A percentile compares a stretch with the other conserved stretches of the same genome.
Evolutionary conservation across 176 grass and related monocot genomes (phyloP).

Genomic region (Carex kokanica): DNA sequence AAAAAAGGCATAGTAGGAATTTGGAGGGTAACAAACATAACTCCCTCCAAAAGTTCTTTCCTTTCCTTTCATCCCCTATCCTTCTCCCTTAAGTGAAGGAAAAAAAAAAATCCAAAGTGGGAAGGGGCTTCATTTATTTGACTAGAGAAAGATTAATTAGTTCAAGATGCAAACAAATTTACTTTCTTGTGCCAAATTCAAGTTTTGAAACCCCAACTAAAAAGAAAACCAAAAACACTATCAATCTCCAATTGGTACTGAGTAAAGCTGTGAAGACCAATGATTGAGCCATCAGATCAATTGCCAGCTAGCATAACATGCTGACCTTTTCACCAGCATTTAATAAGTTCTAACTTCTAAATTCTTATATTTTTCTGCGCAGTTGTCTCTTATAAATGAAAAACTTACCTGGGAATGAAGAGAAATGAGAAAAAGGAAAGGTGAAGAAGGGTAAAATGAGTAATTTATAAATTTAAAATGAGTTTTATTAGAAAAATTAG

Average conservation of each 20-base stretch:
- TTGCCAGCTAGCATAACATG: neutral
- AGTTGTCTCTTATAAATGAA: neutral
- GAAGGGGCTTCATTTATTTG: conserved; percentile 53
- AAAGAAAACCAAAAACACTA: neutral
- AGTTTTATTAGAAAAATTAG: no score
- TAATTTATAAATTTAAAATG: no score
- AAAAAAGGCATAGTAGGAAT: no score
- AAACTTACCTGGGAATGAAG: conserved; percentile 34
- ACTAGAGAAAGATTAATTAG: conserved; percentile 14
- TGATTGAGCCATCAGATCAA: neutral
- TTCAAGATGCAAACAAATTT: conserved; percentile 1
- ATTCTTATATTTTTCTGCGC: neutral
- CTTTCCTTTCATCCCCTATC: no score
- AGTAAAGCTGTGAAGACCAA: neutral
- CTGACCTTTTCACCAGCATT: neutral
- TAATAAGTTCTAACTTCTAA: conserved; percentile 3
- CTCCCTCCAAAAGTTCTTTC: no score
- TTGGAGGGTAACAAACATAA: no score
- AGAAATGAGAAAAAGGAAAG: no score
- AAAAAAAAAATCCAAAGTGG: conserved; percentile 23
- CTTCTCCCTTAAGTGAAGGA: neutral
- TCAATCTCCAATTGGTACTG: neutral
- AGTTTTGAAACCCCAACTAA: neutral
- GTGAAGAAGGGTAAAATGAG: no score
- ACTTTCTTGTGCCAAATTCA: neutral